Base-by-base conservation (phyloP, 768 basidiomycete species). In the Mycena galericulata region DNA sequence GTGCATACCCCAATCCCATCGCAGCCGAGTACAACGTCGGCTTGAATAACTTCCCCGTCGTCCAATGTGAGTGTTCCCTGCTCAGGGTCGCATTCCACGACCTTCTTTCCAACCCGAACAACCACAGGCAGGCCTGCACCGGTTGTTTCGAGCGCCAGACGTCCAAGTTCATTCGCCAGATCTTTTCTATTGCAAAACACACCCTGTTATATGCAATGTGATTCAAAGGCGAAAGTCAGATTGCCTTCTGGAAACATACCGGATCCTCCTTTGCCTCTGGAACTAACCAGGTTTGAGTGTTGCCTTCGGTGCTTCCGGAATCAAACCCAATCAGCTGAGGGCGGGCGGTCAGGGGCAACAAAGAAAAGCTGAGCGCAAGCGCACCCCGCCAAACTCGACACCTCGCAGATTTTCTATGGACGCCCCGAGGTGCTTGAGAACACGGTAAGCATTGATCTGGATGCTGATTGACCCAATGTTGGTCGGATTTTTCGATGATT, bases 391-490 rank as follows among this genome's bases (percentile, higher is more conserved):
- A 20, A 62, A 62, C 7, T 50, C 32, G 22, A 62, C 50, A 22
- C 61, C 61, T 3, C 24, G 18, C 2, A 51, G 38, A 24, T 43
- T 62, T 22, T 53, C 61, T 10, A 34, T n/a, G 29, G 30, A 30
- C 12, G 50, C 61, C 9, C 61, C 61, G 26, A 62, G 61, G 30
- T 62, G 38, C 15, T 62, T 40, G 26, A 62, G 36, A 53, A 62
- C 50, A 10, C 36, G 40, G 34, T 40, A 41, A 0, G 61, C 50
- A n/a, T 62, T 62, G 18, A 40, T 62, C 27, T 62, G 61, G 14
- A 62, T 62, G 29, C 61, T 62, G 20, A 62, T 53, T 30, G 61
- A 62, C 11, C 61, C 61, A 29, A 62, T 62, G 9, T 62, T 30
- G 10, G 24, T 40, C n/a, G 47, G 61, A 27, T 36, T 29, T 29